Percentiles rank a stretch among this genome's conserved stretches.
phyloP scores from a whole-genome alignment of 169 alveolate genomes.

The Cryptosporidium ryanae region DNA sequence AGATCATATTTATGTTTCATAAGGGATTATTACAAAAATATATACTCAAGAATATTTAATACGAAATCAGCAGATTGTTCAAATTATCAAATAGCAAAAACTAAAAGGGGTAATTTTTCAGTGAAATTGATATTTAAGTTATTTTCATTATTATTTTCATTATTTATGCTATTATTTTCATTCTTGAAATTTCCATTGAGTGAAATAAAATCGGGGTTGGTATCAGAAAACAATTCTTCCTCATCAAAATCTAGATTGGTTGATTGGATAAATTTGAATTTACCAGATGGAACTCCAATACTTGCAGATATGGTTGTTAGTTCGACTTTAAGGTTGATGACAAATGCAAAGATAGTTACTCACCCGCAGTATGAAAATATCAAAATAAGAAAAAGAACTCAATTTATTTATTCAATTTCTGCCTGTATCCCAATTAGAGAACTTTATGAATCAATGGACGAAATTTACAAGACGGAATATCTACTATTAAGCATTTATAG shows the following conservation, averaged over 20 bases:
- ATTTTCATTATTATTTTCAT: background rate
- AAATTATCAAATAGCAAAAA: background rate
- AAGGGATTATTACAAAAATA: background rate
- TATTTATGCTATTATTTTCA: slow-evolving; percentile 23
- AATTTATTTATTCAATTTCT: slow-evolving; percentile 71
- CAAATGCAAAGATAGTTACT: slow-evolving; percentile 52
- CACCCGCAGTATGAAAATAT: slow-evolving; percentile 79
- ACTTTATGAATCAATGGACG: slow-evolving; percentile 62
- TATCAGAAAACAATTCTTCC: slow-evolving; percentile 52
- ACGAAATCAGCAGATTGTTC: background rate
- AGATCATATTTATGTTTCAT: background rate
- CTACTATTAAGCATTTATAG: slow-evolving; percentile 73
- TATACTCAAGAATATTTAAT: background rate
- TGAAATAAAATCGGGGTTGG: slow-evolving; percentile 27
- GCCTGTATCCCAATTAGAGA: slow-evolving; percentile 78
- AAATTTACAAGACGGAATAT: slow-evolving; percentile 53
- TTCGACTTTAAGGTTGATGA: slow-evolving; percentile 75
- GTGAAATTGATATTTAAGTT: background rate
- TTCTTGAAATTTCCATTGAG: slow-evolving; percentile 14
- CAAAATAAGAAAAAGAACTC: slow-evolving; percentile 76
- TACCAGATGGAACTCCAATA: slow-evolving; percentile 74
- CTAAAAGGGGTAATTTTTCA: background rate
- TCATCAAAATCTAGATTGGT: slow-evolving; percentile 59
- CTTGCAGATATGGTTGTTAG: slow-evolving; percentile 77
- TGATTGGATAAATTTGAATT: slow-evolving; percentile 60